Evolutionary conservation across 345 rosid genomes (phyloP), one percentile per base, ranked within the genome.

Genomic region (Arabis hirsuta): DNA sequence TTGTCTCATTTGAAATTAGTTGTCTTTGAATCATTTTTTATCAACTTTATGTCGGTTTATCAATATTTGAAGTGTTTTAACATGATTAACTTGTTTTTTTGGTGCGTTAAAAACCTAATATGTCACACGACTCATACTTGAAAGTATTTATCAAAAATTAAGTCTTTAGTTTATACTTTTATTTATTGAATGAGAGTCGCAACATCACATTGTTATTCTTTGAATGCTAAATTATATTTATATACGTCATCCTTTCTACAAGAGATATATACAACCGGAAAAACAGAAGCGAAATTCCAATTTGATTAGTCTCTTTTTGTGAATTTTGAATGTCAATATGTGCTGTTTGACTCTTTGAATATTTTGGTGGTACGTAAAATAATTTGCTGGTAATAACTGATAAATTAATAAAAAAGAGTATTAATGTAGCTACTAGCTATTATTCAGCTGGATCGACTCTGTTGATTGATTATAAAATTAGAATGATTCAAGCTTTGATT

Each of bases 31-130:
- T 65, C 50, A 65, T 46, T 73, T 59, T 52, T 50, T 22, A 31
- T 65, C 47, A 50, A 59, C 68, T 67, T 67, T 66, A 65, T 66
- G 61, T 66, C 54, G 3, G 59, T 45, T 55, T 36, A 58, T 69
- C 56, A 32, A 26, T 27, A 9, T 56, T 61, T 61, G 43, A 61
- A 54, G 38, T 69, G 16, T 68, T 46, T 74, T 57, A 52, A 61
- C 73, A 75, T 45, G 69, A 52, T 53, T 61, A 60, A 45, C 64
- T 45, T 31, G 73, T 61, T 45, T 50, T 59, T 68, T 14, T 54
- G 27, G 38, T 67, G 55, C 32, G 39, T 67, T 59, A 36, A 4
- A 48, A 22, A 29, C 58, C 34, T 56, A 27, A 47, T 19, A 11
- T 57, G 47, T 56, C 5, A 51, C 39, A 52, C n/a, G 46, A 65